These are phyloP conservation scores for Globisporangium orthogonon DNA, from an alignment of 352 stramenopile species.

Conservation along the genomic window DNA sequence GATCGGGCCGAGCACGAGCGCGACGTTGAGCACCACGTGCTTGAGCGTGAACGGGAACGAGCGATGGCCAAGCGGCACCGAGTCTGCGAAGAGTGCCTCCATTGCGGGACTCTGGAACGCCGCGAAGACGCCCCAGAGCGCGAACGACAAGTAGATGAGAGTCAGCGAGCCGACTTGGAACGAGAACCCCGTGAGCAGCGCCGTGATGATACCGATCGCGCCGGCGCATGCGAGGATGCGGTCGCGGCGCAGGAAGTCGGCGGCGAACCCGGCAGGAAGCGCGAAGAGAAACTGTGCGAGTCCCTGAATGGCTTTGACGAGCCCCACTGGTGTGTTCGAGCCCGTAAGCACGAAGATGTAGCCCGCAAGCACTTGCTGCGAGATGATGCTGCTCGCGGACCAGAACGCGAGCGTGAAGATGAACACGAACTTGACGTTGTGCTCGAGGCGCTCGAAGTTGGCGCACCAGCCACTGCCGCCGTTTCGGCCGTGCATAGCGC, in stretches of 20 bases:
- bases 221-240: slow-evolving; percentile 34
- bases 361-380: slow-evolving; percentile 44
- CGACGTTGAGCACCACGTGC: slow-evolving; percentile 47
- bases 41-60: slow-evolving; percentile 78
- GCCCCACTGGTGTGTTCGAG: slow-evolving; percentile 37
- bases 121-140: slow-evolving; percentile 73
- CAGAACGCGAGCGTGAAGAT: slow-evolving; percentile 67
- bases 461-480: not conserved
- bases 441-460: slow-evolving; percentile 22
- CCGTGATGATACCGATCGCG: slow-evolving; percentile 27
- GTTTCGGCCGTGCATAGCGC: not conserved
- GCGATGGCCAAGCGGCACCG: slow-evolving; percentile 52
- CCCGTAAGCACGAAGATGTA: slow-evolving; percentile 54
- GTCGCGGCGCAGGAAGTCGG: slow-evolving; percentile 50
- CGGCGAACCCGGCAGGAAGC: slow-evolving; percentile 46
- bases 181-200: slow-evolving; percentile 33
- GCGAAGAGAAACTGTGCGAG: slow-evolving; percentile 46
- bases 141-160: slow-evolving; percentile 60
- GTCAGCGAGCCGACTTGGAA: slow-evolving; percentile 34
- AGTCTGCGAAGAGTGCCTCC: slow-evolving; percentile 84
- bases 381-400: slow-evolving; percentile 52
- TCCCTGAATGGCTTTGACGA: slow-evolving; percentile 41
- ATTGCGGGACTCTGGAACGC: slow-evolving; percentile 68
- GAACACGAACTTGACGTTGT: slow-evolving; percentile 69
- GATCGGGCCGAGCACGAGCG: slow-evolving; percentile 45